Evolutionary conservation across 495 filamentous ascomycete species (phyloP).

Genomic region (Penicillium pancosmium): DNA sequence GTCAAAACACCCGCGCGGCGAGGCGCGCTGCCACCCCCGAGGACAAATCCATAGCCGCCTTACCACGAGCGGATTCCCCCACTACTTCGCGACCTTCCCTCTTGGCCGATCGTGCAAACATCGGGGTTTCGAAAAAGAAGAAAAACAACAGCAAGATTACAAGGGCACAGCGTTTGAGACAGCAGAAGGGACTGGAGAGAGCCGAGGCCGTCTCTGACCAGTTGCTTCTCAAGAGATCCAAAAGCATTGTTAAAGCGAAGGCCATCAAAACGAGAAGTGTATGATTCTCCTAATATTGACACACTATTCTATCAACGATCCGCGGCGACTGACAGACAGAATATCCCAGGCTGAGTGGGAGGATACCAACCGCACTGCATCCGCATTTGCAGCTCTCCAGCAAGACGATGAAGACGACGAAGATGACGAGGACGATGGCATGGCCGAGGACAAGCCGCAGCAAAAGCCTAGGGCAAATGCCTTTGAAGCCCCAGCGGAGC

Average conservation of each 20-base stretch:
- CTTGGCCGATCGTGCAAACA: conserved; percentile 57
- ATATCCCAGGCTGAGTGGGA: conserved; percentile 43
- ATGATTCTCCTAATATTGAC: conserved; percentile 19
- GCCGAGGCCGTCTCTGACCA: conserved; percentile 73
- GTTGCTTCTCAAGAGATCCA: conserved; percentile 67
- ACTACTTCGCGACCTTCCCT: conserved; percentile 57
- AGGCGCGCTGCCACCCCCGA: conserved; percentile 71
- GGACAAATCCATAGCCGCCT: conserved; percentile 72
- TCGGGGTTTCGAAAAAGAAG: conserved; percentile 70
- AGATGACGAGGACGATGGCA: conserved; percentile 30
- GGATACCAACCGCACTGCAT: conserved; percentile 42
- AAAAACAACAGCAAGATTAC: conserved; percentile 61
- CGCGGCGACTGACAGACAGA: conserved; percentile 30
- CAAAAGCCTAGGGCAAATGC: conserved; percentile 16
- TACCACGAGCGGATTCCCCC: conserved; percentile 57
- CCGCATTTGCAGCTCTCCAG: conserved; percentile 35
- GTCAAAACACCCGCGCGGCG: conserved; percentile 70
- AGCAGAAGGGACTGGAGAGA: conserved; percentile 72
- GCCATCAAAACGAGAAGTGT: conserved; percentile 53
- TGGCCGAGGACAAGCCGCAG: conserved; percentile 35
- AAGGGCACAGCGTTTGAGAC: conserved; percentile 64
- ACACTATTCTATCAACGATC: not conserved
- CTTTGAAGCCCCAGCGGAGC: conserved; percentile 15
- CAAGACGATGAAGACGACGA: conserved; percentile 18
- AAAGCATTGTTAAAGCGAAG: conserved; percentile 63